Base-by-base conservation (phyloP, 2,329 filamentous ascomycete genomes). In the Trichoderma cornu-damae region DNA sequence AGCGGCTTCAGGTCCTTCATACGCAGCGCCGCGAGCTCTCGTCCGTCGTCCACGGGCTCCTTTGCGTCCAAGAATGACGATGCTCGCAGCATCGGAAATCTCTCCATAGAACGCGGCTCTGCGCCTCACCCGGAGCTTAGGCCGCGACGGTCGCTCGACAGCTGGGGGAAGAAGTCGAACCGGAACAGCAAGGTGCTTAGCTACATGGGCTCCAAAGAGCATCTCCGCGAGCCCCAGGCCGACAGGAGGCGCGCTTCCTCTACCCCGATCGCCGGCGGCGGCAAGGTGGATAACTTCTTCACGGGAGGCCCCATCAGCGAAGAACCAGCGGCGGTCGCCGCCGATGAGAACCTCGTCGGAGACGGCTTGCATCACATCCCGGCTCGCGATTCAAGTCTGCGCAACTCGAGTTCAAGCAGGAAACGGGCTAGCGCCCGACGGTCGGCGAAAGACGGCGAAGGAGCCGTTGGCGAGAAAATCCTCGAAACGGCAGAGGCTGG, bases 171-270 rank as follows among this genome's bases (percentile, higher is more conserved):
- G 67, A 86, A 82, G 66, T 72, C 78, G 38, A 69, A 70, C 2
- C 77, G 83, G 26, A 74, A 73, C 57, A 71, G 80, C 60, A 82
- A 80, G 67, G 81, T 84, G 3, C 72, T 89, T 65, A 84, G 86
- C 80, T 88, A 89, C 66, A 89, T 87, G 85, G 85, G 80, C 72
- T 89, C 87, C 44, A 86, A 82, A 66, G 87, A 90, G 68, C 78
- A 79, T 28, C 72, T 89, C 44, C 78, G 81, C 44, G 82, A 84
- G 51, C 84, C 79, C 62, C 85, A 88, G 61, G 72, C 73, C 3
- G 84, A 88, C 61, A 80, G 80, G 63, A 86, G 82, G 65, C 78
- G 84, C 38, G 65, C 73, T n/a, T 65, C 64, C 0, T 64, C 66
- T 3, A 64, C 64, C 3, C 61, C 65, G 0, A 63, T 64, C n/a